A percentile compares a stretch with the other conserved stretches of the same genome.
phyloP scores from a whole-genome alignment of 306 rosid genomes.

The Inga leiocalycina region DNA sequence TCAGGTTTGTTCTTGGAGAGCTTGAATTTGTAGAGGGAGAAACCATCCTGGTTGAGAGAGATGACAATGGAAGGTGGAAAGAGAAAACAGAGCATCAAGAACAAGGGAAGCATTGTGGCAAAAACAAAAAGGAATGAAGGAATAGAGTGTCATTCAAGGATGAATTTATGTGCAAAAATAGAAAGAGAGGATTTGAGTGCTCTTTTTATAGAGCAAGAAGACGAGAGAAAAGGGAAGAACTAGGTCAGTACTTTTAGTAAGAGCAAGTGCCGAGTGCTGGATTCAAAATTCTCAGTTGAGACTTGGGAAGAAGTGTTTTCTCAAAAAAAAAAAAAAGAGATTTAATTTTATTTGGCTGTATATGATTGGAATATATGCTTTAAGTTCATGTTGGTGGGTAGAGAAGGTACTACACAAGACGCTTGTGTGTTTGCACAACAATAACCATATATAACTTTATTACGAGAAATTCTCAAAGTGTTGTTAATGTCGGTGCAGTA shows the following conservation, averaged over 20 bases:
- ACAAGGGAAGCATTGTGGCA: constrained; percentile 31
- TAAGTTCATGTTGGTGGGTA: too few species aligned
- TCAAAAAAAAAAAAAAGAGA: too few species aligned
- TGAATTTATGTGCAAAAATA: constrained; percentile 16
- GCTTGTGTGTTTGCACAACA: too few species aligned
- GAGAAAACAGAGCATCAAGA: constrained; percentile 19
- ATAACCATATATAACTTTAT: too few species aligned
- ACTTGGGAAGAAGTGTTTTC: not conserved
- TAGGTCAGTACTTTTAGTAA: not conserved
- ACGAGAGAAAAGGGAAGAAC: not conserved
- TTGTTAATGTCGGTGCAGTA: too few species aligned
- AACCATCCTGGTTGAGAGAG: constrained; percentile 67
- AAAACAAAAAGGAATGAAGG: constrained; percentile 2
- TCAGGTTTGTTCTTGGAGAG: constrained; percentile 52
- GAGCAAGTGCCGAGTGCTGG: not conserved
- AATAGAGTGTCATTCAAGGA: not conserved
- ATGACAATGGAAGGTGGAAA: not conserved
- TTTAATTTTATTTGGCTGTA: too few species aligned
- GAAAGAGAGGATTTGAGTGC: not conserved
- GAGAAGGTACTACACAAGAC: too few species aligned
- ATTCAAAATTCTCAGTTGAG: not conserved
- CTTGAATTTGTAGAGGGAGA: constrained; percentile 55
- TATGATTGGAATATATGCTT: too few species aligned
- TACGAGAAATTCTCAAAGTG: too few species aligned
- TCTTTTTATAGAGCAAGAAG: not conserved